Evolutionary conservation across 768 basidiomycete genomes (phyloP).

Genomic region (Boletus sensibilis): DNA sequence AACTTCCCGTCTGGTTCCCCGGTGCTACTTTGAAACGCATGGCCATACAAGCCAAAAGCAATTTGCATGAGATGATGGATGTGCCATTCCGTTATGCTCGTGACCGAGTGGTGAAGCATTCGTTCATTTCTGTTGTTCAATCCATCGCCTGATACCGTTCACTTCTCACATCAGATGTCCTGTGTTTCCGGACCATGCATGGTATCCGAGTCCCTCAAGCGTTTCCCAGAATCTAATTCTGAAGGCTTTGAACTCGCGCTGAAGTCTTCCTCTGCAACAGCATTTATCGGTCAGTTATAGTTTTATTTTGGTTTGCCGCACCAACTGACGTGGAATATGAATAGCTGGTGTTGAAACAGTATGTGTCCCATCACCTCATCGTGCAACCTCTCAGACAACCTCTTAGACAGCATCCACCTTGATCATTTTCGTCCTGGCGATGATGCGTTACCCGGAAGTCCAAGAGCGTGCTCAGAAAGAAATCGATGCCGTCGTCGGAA

Average conservation of each 20-base stretch:
- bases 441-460: constrained; percentile 35
- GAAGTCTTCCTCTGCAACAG: constrained; percentile 33
- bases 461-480: constrained; percentile 36
- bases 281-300: constrained; percentile 29
- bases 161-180: constrained; percentile 12
- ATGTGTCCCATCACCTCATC: not conserved
- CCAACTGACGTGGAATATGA: constrained; percentile 3
- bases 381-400: constrained; percentile 1
- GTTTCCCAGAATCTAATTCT: constrained; percentile 12
- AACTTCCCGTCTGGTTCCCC: constrained; percentile 35
- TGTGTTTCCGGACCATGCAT: constrained; percentile 27
- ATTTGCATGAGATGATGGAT: constrained; percentile 29
- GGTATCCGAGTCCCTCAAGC: constrained; percentile 31
- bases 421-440: constrained; percentile 32
- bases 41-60: constrained; percentile 31
- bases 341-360: constrained; percentile 34
- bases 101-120: constrained; percentile 22
- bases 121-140: not conserved
- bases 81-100: constrained; percentile 31
- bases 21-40: constrained; percentile 34
- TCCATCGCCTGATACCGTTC: not conserved
- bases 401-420: constrained; percentile 38
- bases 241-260: constrained; percentile 28
- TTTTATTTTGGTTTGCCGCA: not conserved
- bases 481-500: constrained; percentile 34